Evolutionary conservation across 257 asterid genomes (phyloP), one percentile per base, ranked within the genome.

Genomic region (Salvia hispanica): DNA sequence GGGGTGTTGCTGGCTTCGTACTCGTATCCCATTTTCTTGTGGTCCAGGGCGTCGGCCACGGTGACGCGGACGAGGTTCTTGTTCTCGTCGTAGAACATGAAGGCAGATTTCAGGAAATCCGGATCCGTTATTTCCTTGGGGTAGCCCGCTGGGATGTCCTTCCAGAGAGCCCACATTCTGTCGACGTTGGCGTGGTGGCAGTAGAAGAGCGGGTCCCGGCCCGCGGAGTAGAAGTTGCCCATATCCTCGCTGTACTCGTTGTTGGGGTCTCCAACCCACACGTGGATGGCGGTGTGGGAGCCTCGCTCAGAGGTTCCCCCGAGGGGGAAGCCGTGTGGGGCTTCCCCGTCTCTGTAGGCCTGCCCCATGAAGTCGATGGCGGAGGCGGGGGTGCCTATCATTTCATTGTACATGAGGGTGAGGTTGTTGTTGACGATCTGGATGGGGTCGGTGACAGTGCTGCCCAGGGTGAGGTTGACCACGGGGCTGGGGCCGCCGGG

Each of bases 11-110:
- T 76, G 1, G 52, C n/a, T 48, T 81, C 74, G 55, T 43, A 78
- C 4, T 14, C 16, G 45, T 70, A 81, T 34, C 85, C 82, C 75
- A 80, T 63, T 44, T 66, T 65, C 36, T 9, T 42, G 48, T 72
- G 42, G 4, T 76, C 81, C 9, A 78, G 5, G 3, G 64, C n/a
- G 71, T 81, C 86, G 0, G 14, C 3, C 0, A 63, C 80, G 8
- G 53, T 66, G n/a, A 82, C 84, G 0, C 80, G 78, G 36, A 79
- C 84, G 3, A 76, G 76, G 34, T 71, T 63, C 4, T 73, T 78
- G 33, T 82, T 75, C 51, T 81, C 87, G 54, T 82, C 87, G 71
- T 79, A 82, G 74, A 82, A 82, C 0, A 76, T n/a, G 58, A 67
- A 79, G 21, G 44, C 44, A 0, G 87, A 61, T 13, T 79, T 51